Evolutionary conservation across 306 rosid species (phyloP).

Genomic region (Delonix regia): DNA sequence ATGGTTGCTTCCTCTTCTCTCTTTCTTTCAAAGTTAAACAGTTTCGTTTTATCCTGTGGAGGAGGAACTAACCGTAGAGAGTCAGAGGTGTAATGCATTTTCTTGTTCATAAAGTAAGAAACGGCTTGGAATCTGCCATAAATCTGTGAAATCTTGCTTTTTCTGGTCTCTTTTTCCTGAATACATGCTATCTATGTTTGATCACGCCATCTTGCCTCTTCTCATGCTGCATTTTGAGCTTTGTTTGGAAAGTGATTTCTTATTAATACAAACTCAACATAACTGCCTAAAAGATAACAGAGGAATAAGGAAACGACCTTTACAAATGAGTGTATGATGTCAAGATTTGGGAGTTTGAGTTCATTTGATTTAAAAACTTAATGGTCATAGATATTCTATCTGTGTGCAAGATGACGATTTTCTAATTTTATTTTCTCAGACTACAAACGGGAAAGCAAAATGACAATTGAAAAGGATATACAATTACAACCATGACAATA

Average conservation of each 20-base stretch:
- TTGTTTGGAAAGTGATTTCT: neutral
- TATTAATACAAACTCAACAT: slow-evolving; percentile 7
- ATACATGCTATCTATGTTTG: slow-evolving; percentile 20
- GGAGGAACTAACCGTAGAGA: neutral
- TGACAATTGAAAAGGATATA: too few species aligned
- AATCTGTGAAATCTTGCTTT: neutral
- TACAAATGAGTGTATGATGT: too few species aligned
- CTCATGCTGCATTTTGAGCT: slow-evolving; percentile 12
- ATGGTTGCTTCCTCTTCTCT: neutral
- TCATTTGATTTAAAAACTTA: too few species aligned
- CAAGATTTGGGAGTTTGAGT: too few species aligned
- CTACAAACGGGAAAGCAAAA: too few species aligned
- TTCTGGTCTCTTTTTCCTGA: slow-evolving; percentile 1
- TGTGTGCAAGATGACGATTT: too few species aligned
- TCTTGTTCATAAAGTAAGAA: neutral
- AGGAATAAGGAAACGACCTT: too few species aligned
- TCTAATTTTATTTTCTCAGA: too few species aligned
- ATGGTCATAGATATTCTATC: too few species aligned
- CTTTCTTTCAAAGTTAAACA: neutral
- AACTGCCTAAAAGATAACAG: neutral
- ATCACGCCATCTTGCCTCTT: neutral
- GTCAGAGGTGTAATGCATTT: neutral
- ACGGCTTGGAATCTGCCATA: neutral
- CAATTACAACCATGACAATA: too few species aligned
- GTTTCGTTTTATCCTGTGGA: neutral